Conservation (phyloP, 2,329 filamentous ascomycete genomes). For the Exophiala lecanii-corni region DNA sequence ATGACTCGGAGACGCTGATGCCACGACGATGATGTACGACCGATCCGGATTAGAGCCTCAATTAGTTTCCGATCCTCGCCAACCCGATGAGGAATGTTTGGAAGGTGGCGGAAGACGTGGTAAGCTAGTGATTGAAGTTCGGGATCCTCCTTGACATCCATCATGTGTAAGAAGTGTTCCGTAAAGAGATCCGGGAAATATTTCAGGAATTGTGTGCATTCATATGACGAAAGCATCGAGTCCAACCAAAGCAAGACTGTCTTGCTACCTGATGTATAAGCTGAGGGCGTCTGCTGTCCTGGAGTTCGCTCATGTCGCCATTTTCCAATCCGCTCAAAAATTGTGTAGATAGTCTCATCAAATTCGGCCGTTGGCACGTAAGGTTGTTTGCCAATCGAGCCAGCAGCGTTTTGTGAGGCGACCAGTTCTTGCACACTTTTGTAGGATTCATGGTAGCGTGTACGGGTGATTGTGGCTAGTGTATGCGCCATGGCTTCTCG, state of each 20-base stretch:
- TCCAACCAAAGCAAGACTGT: conserved; percentile 95
- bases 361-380: conserved; percentile 77
- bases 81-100: conserved; percentile 86
- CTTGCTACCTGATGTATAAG: conserved; percentile 94
- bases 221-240: conserved; percentile 80
- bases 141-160: conserved; percentile 98
- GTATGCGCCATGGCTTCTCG: conserved; percentile 91
- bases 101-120: conserved; percentile 91
- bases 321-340: conserved; percentile 74
- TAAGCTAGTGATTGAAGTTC: conserved; percentile 93
- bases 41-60: conserved; percentile 78
- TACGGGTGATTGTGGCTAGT: conserved; percentile 81
- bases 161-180: conserved; percentile 95
- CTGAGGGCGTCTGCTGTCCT: conserved; percentile 86
- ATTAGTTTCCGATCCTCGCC: conserved; percentile 85
- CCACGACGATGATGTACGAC: conserved; percentile 79
- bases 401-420: conserved; percentile 70
- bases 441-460: conserved; percentile 91
- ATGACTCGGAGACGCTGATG: conserved; percentile 91
- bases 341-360: conserved; percentile 61
- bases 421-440: conserved; percentile 71
- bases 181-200: conserved; percentile 91
- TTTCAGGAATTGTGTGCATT: conserved; percentile 82
- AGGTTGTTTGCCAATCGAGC: conserved; percentile 77
- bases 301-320: conserved; percentile 82